Evolutionary conservation across 2,329 filamentous ascomycete species (phyloP), one percentile per base, ranked within the genome.

Genomic region (Periconia sp.): DNA sequence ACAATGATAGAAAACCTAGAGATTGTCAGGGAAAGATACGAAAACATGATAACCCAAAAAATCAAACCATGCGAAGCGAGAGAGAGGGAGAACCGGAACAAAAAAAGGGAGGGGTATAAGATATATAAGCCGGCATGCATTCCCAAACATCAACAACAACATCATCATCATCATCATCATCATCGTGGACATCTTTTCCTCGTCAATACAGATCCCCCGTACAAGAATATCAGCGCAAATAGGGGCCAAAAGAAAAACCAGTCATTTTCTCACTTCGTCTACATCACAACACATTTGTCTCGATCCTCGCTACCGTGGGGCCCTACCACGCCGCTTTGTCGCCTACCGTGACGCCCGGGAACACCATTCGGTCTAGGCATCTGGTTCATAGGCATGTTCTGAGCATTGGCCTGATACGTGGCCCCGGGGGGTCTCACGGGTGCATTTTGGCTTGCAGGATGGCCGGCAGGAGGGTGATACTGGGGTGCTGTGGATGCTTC

Each of bases 401-500:
- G 47, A 43, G 27, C 47, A 30, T 56, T 68, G 17, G 45, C 53
- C 15, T 64, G 62, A 23, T 71, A 69, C 8, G 70, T 66, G 47
- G 63, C 65, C 2, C 63, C 62, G 31, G 61, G 65, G 1, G 56
- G 57, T n/a, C 63, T 53, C 9, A 69, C 60, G 52, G 54, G 72
- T 37, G 65, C 68, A 40, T 49, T 61, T 0, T 77, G 66, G 51
- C 76, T 77, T 1, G 76, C 65, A 0, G 78, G 80, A 58, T 79
- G 78, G 47, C 68, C 69, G 18, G 64, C 63, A 0, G 82, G 79
- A 1, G 82, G 81, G 17, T 79, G 73, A 58, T 86, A 87, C 2
- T 78, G 78, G n/a, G 79, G 78, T 42, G 79, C 78, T 14, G 75
- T 80, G 0, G 84, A 80, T 17, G 84, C 83, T 68, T 88, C 84